Percentiles rank a stretch among this genome's conserved stretches.
Conservation (phyloP, 2,329 filamentous ascomycete species). For the Claviceps digitariae region DNA sequence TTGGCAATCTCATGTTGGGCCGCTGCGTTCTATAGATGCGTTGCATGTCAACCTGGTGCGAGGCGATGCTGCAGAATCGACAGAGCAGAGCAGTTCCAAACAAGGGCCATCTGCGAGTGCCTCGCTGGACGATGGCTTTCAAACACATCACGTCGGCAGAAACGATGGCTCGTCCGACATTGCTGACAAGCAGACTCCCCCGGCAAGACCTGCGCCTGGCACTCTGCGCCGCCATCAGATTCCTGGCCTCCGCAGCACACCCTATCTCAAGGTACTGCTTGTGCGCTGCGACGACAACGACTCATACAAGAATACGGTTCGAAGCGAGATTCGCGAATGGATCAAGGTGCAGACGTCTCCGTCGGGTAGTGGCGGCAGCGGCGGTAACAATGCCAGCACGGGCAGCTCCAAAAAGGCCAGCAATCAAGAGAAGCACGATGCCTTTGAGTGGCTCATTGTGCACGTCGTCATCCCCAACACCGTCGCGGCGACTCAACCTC, state of each 20-base stretch:
- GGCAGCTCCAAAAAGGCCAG: conserved; percentile 36
- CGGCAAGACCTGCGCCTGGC: conserved; percentile 19
- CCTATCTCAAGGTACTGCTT: conserved; percentile 83
- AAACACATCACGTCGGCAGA: conserved; percentile 39
- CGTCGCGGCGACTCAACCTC: conserved; percentile 62
- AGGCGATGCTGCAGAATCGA: conserved; percentile 34
- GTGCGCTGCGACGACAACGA: conserved; percentile 94
- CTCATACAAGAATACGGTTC: conserved; percentile 68
- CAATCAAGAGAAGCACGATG: conserved; percentile 84
- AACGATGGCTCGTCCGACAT: conserved; percentile 25
- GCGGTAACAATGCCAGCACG: conserved; percentile 15
- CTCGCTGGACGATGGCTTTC: conserved; percentile 44
- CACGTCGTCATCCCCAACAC: conserved; percentile 88
- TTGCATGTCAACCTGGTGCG: conserved; percentile 81
- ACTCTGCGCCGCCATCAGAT: conserved; percentile 72
- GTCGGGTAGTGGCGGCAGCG: conserved; percentile 23
- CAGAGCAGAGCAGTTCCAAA: conserved; percentile 17
- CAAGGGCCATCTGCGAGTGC: conserved; percentile 21
- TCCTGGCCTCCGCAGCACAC: conserved; percentile 79
- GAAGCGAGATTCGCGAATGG: conserved; percentile 79
- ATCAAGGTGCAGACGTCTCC: conserved; percentile 61
- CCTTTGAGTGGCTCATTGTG: conserved; percentile 87
- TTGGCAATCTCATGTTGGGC: conserved; percentile 90
- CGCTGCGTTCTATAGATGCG: conserved; percentile 83
- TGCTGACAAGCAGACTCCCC: conserved; percentile 20